phyloP scores from a whole-genome alignment of 2,329 filamentous ascomycete genomes.

The Aspergillus awamori region DNA sequence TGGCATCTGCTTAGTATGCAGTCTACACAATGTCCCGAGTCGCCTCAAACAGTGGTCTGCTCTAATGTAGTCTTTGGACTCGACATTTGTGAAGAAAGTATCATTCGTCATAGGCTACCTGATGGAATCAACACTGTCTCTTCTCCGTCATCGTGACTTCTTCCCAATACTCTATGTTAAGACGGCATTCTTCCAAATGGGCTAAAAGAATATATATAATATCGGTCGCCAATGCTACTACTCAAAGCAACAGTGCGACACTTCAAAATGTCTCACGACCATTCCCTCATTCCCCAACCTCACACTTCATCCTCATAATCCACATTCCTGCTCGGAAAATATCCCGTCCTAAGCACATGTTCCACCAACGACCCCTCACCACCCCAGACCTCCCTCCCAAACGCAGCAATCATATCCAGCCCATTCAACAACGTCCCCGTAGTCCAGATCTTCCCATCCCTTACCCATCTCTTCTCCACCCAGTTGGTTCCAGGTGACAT shows the following conservation, averaged over 20 bases:
- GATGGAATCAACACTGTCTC: background rate
- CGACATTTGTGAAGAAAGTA: no score
- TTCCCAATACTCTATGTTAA: no score
- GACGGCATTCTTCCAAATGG: no score
- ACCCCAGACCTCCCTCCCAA: conserved; percentile 1
- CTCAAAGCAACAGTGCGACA: no score
- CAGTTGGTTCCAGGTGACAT: background rate
- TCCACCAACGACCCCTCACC: background rate
- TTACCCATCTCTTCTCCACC: conserved; percentile 10
- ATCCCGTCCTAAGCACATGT: background rate
- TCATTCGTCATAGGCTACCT: no score
- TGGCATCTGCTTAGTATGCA: background rate
- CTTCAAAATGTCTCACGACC: no score
- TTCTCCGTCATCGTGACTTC: background rate
- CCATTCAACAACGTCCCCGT: conserved; percentile 9
- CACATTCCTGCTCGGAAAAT: background rate
- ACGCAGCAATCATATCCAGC: conserved; percentile 5
- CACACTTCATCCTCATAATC: background rate
- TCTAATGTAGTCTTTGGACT: background rate
- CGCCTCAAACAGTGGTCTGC: background rate
- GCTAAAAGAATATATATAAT: no score
- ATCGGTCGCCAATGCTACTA: no score
- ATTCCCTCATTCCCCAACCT: background rate
- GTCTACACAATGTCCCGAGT: no score
- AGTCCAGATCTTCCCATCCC: conserved; percentile 9